Base-by-base conservation (phyloP, 495 filamentous ascomycete species). In the Pyronema domesticum region DNA sequence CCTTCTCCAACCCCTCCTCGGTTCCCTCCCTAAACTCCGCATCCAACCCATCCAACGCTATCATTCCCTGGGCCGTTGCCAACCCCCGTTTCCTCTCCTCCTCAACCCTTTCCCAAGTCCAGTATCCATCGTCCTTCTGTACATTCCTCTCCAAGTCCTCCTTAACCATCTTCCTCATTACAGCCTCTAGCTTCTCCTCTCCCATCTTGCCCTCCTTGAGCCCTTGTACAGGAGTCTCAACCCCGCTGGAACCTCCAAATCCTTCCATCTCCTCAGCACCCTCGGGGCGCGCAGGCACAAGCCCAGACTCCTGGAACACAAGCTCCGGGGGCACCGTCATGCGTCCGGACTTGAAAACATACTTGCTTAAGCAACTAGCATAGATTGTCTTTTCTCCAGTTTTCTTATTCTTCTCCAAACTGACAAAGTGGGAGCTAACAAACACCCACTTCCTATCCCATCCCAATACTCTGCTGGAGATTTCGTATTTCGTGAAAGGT, bases 371-470 rank as follows among this genome's bases (percentile, higher is more conserved):
- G 4, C 78, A 82, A 3, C 79, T 82, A 0, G 89, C 89, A 57
- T 82, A 78, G 36, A 95, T 72, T 54, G 71, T 70, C 56, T 70
- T 68, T 34, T 66, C 61, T 18, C 69, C 51, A 60, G 14, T 69
- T n/a, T 68, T 71, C 35, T 65, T 65, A 11, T 59, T 62, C 14
- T 62, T 68, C 3, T 69, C 72, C 43, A 71, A 67, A 37, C 56
- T 53, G 39, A 94, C 77, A 54, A 91, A 82, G 63, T 83, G 81
- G 9, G 72, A 80, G 8, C 88, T 68, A 7, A 85, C 67, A 67
- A 85, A 91, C 54, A 89, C 64, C 86, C 86, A 94, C 62, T 94
- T 94, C 46, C 75, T 69, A 65, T 93, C 85, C 85, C 85, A 91
- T 46, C 67, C 67, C 35, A 88, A 67, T 17, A 91, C 58, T 13